Conservation (phyloP, 2,329 filamentous ascomycete genomes). For the Ophiocordyceps camponoti-saundersi region DNA sequence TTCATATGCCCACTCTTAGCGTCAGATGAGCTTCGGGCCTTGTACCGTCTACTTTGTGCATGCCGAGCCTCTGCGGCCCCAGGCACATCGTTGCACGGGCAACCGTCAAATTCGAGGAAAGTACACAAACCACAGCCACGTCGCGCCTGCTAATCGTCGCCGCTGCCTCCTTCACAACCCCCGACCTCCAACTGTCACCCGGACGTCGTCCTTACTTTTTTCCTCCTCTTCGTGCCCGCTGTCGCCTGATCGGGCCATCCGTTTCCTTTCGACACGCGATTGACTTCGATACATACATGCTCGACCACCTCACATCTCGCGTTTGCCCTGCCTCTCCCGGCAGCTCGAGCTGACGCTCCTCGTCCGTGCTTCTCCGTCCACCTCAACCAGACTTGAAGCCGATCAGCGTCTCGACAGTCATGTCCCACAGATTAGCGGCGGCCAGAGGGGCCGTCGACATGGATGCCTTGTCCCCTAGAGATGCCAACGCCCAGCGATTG, state of each 20-base stretch:
- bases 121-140: conserved; percentile 15
- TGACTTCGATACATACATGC: not conserved
- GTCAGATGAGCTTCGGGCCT: not conserved
- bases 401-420: conserved; percentile 7
- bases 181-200: not conserved
- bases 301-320: not conserved
- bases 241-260: not conserved
- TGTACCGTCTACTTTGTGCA: not conserved
- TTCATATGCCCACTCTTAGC: not conserved
- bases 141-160: not conserved
- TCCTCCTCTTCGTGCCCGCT: not conserved
- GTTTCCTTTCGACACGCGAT: not conserved
- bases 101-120: conserved; percentile 11
- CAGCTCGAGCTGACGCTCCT: not conserved
- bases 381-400: not conserved
- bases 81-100: conserved; percentile 7
- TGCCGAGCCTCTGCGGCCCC: too few species aligned
- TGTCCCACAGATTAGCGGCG: conserved; percentile 30
- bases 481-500: conserved; percentile 42
- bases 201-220: not conserved
- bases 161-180: not conserved
- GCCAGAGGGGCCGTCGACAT: conserved; percentile 34
- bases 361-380: not conserved
- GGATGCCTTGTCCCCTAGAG: conserved; percentile 47
- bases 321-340: not conserved